Evolutionary conservation across 2,329 filamentous ascomycete species (phyloP).

Genomic region (Pyrenochaeta sp.): DNA sequence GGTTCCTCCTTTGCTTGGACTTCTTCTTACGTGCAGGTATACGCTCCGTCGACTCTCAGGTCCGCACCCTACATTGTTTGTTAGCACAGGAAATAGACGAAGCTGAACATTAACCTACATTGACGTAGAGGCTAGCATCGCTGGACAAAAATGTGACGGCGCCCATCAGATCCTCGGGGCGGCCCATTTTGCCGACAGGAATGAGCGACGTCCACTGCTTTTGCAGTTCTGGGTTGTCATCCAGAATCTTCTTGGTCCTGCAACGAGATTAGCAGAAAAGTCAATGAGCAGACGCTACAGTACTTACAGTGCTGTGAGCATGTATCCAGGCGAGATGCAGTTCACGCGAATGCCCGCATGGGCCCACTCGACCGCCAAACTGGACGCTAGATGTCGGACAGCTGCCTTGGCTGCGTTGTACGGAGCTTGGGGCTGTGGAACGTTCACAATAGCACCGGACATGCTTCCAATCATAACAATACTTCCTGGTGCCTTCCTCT

Average conservation of each 20-base stretch:
- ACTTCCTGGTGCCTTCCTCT: slow-evolving; percentile 78
- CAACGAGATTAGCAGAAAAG: slow-evolving; percentile 18
- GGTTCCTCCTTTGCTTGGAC: background rate
- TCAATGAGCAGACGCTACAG: background rate
- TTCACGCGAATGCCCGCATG: slow-evolving; percentile 88
- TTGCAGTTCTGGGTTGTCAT: slow-evolving; percentile 90
- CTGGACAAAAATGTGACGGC: slow-evolving; percentile 87
- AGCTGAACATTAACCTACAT: slow-evolving; percentile 23
- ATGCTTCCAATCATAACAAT: slow-evolving; percentile 97
- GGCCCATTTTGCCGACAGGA: slow-evolving; percentile 91
- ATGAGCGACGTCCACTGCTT: slow-evolving; percentile 92
- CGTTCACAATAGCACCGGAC: slow-evolving; percentile 92
- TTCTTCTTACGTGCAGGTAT: slow-evolving; percentile 71
- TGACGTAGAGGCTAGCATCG: slow-evolving; percentile 66
- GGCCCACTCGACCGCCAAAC: slow-evolving; percentile 94
- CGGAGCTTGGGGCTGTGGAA: slow-evolving; percentile 90
- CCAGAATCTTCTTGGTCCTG: slow-evolving; percentile 91
- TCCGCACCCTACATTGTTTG: slow-evolving; percentile 66
- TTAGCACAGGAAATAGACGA: slow-evolving; percentile 32
- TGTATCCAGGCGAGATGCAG: slow-evolving; percentile 94
- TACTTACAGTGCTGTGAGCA: slow-evolving; percentile 89
- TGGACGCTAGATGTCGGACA: slow-evolving; percentile 85
- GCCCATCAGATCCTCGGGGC: slow-evolving; percentile 91
- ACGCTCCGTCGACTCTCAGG: slow-evolving; percentile 85
- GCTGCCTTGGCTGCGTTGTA: slow-evolving; percentile 96